Evolutionary conservation across 2,329 filamentous ascomycete species (phyloP), one percentile per base, ranked within the genome.

Genomic region (Ophiostoma himal-ulmi): DNA sequence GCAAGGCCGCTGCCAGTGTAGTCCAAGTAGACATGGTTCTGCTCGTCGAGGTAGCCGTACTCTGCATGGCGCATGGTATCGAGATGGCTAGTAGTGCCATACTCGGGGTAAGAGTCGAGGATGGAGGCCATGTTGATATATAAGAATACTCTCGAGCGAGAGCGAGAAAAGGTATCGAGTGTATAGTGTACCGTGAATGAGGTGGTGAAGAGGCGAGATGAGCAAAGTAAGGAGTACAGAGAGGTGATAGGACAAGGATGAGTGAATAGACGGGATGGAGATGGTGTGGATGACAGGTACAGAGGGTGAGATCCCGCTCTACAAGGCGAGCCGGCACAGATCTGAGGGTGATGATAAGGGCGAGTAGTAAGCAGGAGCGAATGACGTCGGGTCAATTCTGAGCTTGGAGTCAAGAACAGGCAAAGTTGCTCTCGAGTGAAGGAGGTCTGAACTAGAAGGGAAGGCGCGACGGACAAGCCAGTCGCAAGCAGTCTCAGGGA

Each of bases 1-100:
- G 79, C 76, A 2, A 82, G 77, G 0, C 80, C 77, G 0, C 79
- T 75, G 14, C 80, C 80, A 0, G 80, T 80, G 73, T 81, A 82
- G 75, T 82, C 80, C 4, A 82, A 76, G 68, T 82, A 82, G 3
- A 80, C 73, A 54, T 82, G 80, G 57, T 75, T 69, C 44, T 81
- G 76, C 39, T 77, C 74, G 72, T 81, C 79, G 22, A 82, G 77
- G 48, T 78, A 79, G 36, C 74, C 70, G 69, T 82, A 82, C 48
- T 81, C 78, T 11, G 73, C 75, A 1, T 66, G 69, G 7, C 79
- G 77, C 2, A 80, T 72, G 8, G 72, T 69, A 69, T 81, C 79
- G 4, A 81, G 73, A 2, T 65, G 70, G 11, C 72, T 67, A 1
- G 79, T 81, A 7, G 72, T 69, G 36, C 39, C 72, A 66, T 81